Conservation (phyloP, 345 rosid genomes). For the Citrus unshiu region DNA sequence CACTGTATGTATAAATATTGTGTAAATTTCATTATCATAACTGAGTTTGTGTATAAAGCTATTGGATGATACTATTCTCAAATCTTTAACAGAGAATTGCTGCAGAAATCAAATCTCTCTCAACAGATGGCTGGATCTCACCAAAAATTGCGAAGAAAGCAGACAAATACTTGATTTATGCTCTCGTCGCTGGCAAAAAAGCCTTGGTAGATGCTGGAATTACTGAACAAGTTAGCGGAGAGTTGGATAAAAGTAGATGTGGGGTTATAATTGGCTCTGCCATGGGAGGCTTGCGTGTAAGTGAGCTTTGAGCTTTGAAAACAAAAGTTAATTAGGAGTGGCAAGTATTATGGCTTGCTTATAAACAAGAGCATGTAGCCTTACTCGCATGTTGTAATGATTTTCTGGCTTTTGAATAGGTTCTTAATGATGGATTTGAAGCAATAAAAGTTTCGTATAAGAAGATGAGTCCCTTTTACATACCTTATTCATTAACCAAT, state of each 20-base stretch:
- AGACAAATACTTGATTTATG: slow-evolving; percentile 59
- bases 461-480: too few species aligned
- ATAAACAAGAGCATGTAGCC: neutral
- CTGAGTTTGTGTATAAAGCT: neutral
- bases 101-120: slow-evolving; percentile 54
- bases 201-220: slow-evolving; percentile 58
- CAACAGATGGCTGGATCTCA: slow-evolving; percentile 49
- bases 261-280: slow-evolving; percentile 59
- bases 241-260: slow-evolving; percentile 43
- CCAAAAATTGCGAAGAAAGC: slow-evolving; percentile 50
- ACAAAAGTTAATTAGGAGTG: too few species aligned
- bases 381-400: too few species aligned
- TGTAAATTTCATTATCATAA: neutral
- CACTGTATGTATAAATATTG: slow-evolving; percentile 23
- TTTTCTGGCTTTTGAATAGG: too few species aligned
- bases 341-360: neutral
- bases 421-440: too few species aligned
- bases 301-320: neutral
- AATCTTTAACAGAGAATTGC: slow-evolving; percentile 42
- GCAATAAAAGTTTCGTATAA: too few species aligned
- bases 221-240: slow-evolving; percentile 36
- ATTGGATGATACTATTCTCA: too few species aligned
- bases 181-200: slow-evolving; percentile 56
- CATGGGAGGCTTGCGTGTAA: slow-evolving; percentile 58
- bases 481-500: too few species aligned